Conservation (phyloP, 352 stramenopile genomes). For the Phytophthora uliginosa region DNA sequence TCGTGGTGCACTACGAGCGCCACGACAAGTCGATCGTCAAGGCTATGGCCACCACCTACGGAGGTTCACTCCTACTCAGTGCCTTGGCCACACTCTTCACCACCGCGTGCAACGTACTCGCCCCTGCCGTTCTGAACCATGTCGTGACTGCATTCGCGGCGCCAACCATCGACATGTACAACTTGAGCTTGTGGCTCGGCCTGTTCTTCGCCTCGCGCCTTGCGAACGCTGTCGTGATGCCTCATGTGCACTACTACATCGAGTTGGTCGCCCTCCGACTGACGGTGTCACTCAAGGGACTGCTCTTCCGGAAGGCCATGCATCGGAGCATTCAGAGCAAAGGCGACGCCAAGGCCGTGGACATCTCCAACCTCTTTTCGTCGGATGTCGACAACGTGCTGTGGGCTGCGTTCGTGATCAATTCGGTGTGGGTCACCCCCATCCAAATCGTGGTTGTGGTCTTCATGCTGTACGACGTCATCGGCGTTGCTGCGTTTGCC, state of each 20-base stretch:
- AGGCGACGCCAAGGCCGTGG: constrained; percentile 33
- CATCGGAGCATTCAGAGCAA: constrained; percentile 36
- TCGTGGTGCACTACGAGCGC: constrained; percentile 27
- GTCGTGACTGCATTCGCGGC: constrained; percentile 48
- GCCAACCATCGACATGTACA: constrained; percentile 33
- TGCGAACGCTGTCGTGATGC: constrained; percentile 36
- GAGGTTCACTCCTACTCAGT: constrained; percentile 32
- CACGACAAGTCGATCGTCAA: constrained; percentile 36
- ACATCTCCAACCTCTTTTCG: constrained; percentile 95
- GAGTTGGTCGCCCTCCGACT: constrained; percentile 42
- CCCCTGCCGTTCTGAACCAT: constrained; percentile 55
- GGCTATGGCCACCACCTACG: constrained; percentile 40
- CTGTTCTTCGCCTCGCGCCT: constrained; percentile 55
- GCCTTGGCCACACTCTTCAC: constrained; percentile 40
- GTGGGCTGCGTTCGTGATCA: constrained; percentile 44
- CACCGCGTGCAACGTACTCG: constrained; percentile 45
- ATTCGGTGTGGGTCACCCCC: constrained; percentile 61
- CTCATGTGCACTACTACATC: constrained; percentile 41
- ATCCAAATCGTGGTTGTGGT: constrained; percentile 47
- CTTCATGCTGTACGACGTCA: constrained; percentile 57
- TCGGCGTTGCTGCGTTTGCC: constrained; percentile 54
- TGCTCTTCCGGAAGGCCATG: constrained; percentile 59
- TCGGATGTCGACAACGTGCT: constrained; percentile 87
- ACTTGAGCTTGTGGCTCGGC: constrained; percentile 46
- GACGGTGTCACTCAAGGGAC: constrained; percentile 47